Percentiles rank a stretch among this genome's conserved stretches.
phyloP scores from a whole-genome alignment of 140 eudicot species.

The Cichorium intybus region DNA sequence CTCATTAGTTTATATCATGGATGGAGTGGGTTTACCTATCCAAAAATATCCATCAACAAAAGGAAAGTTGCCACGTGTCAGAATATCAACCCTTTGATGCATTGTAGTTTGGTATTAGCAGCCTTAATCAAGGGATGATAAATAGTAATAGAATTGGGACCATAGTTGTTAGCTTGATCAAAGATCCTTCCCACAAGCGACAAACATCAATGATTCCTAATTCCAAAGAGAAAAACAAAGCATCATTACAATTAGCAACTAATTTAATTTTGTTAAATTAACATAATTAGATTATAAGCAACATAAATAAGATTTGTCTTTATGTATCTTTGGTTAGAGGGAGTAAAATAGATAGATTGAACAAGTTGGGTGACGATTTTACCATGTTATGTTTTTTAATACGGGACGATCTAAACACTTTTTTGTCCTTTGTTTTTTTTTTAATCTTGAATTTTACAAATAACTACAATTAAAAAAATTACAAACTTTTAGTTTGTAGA shows the following conservation, averaged over 20 bases:
- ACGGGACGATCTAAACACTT: too few relatives aligned
- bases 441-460: too few relatives aligned
- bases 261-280: neutral
- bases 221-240: neutral
- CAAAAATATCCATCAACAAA: constrained; percentile 10
- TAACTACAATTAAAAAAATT: too few relatives aligned
- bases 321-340: neutral
- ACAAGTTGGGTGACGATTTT: too few relatives aligned
- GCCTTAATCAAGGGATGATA: constrained; percentile 1
- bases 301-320: neutral
- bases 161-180: constrained; percentile 15
- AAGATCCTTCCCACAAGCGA: neutral
- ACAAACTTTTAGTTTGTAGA: too few relatives aligned
- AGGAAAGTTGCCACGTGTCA: constrained; percentile 12
- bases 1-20: constrained; percentile 20
- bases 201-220: neutral
- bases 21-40: constrained; percentile 29
- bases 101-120: neutral
- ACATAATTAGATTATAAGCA: neutral
- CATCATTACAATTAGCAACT: constrained; percentile 4
- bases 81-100: constrained; percentile 2
- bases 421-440: too few relatives aligned
- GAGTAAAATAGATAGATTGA: too few relatives aligned
- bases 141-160: constrained; percentile 10
- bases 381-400: too few relatives aligned